phyloP scores from a whole-genome alignment of 2,329 filamentous ascomycete species.

The Botrytis elliptica region DNA sequence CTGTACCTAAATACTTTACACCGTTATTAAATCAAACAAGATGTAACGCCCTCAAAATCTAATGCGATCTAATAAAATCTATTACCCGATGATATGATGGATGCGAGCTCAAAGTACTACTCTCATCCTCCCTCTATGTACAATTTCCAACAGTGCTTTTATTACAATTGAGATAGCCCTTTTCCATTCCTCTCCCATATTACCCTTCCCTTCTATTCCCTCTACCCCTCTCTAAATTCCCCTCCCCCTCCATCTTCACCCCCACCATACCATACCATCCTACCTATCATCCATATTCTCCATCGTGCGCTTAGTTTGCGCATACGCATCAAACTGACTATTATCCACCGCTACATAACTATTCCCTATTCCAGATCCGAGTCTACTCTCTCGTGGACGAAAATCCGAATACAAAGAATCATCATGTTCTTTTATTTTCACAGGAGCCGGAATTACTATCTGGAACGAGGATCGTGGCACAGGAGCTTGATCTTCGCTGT shows the following conservation, averaged over 20 bases:
- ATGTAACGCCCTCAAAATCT: too few relatives aligned
- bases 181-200: too few relatives aligned
- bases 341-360: constrained; percentile 32
- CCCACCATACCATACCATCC: not conserved
- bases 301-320: constrained; percentile 25
- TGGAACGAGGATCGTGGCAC: not conserved
- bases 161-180: not conserved
- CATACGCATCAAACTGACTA: constrained; percentile 26
- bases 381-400: not conserved
- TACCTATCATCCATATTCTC: not conserved
- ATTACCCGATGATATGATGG: not conserved
- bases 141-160: not conserved
- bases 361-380: not conserved
- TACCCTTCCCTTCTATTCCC: too few relatives aligned
- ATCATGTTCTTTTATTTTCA: too few relatives aligned
- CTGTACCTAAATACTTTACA: not conserved
- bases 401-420: not conserved
- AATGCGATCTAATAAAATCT: not conserved
- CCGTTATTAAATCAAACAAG: not conserved
- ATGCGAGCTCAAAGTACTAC: not conserved
- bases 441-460: not conserved
- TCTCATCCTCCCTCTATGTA: not conserved
- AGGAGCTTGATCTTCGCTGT: not conserved
- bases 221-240: not conserved
- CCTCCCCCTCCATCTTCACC: not conserved